Percentiles rank a stretch among this genome's conserved stretches.
phyloP scores from a whole-genome alignment of 495 filamentous ascomycete genomes.

The Aspergillus bridgeri region DNA sequence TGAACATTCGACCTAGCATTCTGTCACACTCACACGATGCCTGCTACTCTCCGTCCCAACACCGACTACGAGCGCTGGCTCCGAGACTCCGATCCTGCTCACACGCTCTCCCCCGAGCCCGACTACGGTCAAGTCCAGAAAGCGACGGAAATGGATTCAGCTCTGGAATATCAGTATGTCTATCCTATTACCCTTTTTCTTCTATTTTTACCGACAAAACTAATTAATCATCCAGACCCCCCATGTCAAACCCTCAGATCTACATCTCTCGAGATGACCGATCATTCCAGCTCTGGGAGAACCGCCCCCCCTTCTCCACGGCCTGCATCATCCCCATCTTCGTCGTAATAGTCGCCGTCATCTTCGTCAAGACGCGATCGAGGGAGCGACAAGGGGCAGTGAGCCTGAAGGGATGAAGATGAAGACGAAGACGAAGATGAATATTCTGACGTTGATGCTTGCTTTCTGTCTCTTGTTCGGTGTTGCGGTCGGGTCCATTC shows the following conservation, averaged over 20 bases:
- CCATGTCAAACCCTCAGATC: neutral
- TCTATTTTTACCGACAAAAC: neutral
- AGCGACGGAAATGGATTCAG: neutral
- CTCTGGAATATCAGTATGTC: neutral
- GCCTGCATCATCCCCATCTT: neutral
- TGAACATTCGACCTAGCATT: too few relatives aligned
- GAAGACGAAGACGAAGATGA: too few relatives aligned
- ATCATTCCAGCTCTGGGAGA: neutral
- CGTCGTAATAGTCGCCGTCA: neutral
- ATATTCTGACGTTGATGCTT: too few relatives aligned
- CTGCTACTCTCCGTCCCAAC: neutral
- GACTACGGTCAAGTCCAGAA: neutral
- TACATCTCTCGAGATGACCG: neutral
- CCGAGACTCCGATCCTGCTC: neutral
- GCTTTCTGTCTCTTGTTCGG: too few relatives aligned
- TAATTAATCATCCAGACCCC: neutral
- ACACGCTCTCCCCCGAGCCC: neutral
- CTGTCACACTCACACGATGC: neutral
- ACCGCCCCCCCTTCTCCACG: neutral
- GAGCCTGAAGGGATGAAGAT: neutral
- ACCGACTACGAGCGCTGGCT: slow-evolving; percentile 2
- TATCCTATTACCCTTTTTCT: neutral
- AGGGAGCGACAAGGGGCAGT: neutral
- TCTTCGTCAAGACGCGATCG: neutral
- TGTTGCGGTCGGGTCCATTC: too few relatives aligned